Conservation (phyloP, 768 basidiomycete species). For the Favolaschia claudopus region DNA sequence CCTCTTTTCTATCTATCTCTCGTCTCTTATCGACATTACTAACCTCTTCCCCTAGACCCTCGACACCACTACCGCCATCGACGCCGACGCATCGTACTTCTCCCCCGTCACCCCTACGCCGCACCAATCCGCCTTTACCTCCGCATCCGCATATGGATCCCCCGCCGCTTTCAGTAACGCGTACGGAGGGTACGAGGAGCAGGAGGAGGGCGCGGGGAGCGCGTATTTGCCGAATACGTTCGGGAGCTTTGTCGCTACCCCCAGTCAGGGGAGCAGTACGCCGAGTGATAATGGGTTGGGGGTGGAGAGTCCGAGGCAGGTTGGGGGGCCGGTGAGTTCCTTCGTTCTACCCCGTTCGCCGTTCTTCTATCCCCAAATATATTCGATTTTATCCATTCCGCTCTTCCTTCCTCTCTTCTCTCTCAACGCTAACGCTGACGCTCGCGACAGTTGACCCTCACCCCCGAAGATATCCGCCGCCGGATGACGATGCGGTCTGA, state of each 20-base stretch:
- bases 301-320: constrained; percentile 13
- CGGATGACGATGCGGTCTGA: constrained; percentile 49
- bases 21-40: too few species aligned
- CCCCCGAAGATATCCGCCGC: constrained; percentile 68
- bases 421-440: too few species aligned
- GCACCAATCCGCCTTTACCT: background rate
- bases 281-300: background rate
- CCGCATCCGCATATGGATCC: too few species aligned
- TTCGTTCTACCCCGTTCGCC: background rate
- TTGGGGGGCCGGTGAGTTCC: constrained; percentile 16
- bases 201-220: constrained; percentile 14
- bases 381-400: constrained; percentile 24
- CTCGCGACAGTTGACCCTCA: constrained; percentile 55
- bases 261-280: background rate
- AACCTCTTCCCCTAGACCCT: too few species aligned
- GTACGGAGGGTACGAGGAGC: background rate
- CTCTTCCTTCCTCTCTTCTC: constrained; percentile 34
- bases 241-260: too few species aligned
- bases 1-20: too few species aligned
- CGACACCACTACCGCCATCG: constrained; percentile 5
- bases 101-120: constrained; percentile 10
- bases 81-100: constrained; percentile 21
- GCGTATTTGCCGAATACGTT: constrained; percentile 11
- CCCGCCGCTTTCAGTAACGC: background rate
- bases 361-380: background rate